Conservation (phyloP, 2,329 filamentous ascomycete genomes). For the Cladosporium sp. region DNA sequence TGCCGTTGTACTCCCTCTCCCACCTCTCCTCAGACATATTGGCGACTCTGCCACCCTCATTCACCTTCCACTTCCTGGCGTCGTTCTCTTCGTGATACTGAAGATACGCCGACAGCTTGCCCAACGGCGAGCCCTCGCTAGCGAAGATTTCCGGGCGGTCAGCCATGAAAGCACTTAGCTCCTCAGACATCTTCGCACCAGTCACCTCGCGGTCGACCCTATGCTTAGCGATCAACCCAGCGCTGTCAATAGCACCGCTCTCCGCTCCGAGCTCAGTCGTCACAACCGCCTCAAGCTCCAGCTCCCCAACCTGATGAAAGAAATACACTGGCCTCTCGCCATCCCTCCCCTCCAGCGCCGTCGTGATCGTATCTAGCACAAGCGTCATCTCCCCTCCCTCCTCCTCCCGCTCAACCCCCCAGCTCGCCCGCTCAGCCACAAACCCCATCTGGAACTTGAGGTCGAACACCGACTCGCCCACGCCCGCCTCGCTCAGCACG, state of each 20-base stretch:
- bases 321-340: conserved; percentile 1
- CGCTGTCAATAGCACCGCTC: not conserved
- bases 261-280: not conserved
- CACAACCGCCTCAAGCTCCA: conserved; percentile 13
- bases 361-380: conserved; percentile 9
- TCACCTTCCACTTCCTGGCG: not conserved
- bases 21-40: conserved; percentile 1
- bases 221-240: not conserved
- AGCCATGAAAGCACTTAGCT: conserved; percentile 12
- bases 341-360: not conserved
- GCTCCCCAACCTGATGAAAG: conserved; percentile 14
- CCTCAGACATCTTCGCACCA: not conserved
- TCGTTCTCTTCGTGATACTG: not conserved
- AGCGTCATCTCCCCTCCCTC: conserved; percentile 2
- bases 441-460: conserved; percentile 1
- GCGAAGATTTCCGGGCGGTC: conserved; percentile 6
- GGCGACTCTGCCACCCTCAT: not conserved
- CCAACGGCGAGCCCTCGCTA: conserved; percentile 4
- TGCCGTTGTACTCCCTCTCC: not conserved
- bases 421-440: conserved; percentile 12
- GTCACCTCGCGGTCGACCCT: not conserved
- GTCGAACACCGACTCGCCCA: not conserved
- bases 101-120: conserved; percentile 17
- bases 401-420: conserved; percentile 3
- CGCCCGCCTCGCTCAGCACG: not conserved